Percentiles rank a stretch among this genome's conserved stretches.
Conservation (phyloP, 1,284 basidiomycete species). For the Schizophyllum amplum region DNA sequence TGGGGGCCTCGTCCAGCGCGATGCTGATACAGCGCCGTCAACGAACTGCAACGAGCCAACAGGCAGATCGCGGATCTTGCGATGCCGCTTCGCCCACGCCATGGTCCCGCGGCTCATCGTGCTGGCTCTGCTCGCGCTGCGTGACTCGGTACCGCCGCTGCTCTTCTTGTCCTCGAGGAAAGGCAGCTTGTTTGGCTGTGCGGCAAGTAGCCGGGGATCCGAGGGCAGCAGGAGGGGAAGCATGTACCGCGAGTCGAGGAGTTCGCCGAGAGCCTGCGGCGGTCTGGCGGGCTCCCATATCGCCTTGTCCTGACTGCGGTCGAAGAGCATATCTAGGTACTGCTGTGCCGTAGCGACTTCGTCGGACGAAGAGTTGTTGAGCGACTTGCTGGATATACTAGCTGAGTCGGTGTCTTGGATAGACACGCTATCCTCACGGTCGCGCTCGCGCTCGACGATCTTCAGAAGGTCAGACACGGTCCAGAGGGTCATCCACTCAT, state of each 20-base stretch:
- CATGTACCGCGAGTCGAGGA: slow-evolving; percentile 89
- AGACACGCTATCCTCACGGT: slow-evolving; percentile 47
- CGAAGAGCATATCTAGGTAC: slow-evolving; percentile 74
- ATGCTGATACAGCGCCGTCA: slow-evolving; percentile 50
- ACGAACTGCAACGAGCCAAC: slow-evolving; percentile 56
- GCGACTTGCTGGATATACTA: slow-evolving; percentile 12
- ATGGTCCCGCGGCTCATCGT: slow-evolving; percentile 32
- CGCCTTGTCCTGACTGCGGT: slow-evolving; percentile 52
- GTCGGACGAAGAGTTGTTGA: slow-evolving; percentile 23
- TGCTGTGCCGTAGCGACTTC: slow-evolving; percentile 35
- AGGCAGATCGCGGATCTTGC: slow-evolving; percentile 52
- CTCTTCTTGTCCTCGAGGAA: slow-evolving; percentile 27
- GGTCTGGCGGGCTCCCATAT: slow-evolving; percentile 71
- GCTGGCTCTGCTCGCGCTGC: slow-evolving; percentile 32
- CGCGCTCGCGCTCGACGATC: slow-evolving; percentile 60
- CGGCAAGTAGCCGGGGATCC: slow-evolving; percentile 70
- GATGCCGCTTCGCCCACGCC: slow-evolving; percentile 48
- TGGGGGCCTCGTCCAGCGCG: slow-evolving; percentile 31
- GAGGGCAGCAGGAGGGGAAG: slow-evolving; percentile 81
- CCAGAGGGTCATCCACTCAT: slow-evolving; percentile 1
- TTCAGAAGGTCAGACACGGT: slow-evolving; percentile 19
- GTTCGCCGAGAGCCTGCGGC: slow-evolving; percentile 78
- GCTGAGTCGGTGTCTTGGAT: slow-evolving; percentile 36
- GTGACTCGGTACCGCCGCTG: slow-evolving; percentile 21
- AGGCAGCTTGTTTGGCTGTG: slow-evolving; percentile 43